These are phyloP conservation scores for Tetraselmis chui DNA, from an alignment of 139 green algal genomes.

Conservation along the genomic window DNA sequence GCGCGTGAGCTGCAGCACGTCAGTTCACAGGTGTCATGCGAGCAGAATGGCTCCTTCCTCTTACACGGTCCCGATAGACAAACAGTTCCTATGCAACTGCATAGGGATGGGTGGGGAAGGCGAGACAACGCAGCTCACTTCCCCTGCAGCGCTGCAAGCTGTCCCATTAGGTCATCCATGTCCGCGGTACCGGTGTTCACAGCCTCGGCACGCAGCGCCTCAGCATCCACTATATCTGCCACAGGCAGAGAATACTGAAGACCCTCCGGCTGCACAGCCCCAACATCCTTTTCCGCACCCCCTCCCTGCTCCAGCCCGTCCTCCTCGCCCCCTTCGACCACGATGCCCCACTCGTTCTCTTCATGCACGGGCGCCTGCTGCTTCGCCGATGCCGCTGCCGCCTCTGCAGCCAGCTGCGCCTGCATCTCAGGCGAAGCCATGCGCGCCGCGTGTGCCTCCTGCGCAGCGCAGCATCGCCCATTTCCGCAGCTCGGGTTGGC, in stretches of 20 bases:
- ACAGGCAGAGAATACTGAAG: conserved; percentile 49
- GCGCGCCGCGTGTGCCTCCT: conserved; percentile 25
- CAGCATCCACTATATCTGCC: conserved; percentile 28
- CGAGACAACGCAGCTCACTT: too few relatives aligned
- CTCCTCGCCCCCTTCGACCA: conserved; percentile 38
- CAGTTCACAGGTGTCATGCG: too few relatives aligned
- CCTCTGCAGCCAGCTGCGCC: conserved; percentile 12
- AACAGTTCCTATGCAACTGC: too few relatives aligned
- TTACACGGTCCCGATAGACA: too few relatives aligned
- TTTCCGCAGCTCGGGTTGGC: conserved; percentile 81
- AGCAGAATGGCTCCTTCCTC: too few relatives aligned
- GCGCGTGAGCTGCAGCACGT: too few relatives aligned
- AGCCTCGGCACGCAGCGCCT: conserved; percentile 33
- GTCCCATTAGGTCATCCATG: conserved; percentile 67
- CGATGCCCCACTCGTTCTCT: conserved; percentile 88
- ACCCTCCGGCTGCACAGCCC: conserved; percentile 28
- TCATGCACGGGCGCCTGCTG: conserved; percentile 59
- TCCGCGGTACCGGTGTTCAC: conserved; percentile 33
- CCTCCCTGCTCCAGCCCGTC: conserved; percentile 8
- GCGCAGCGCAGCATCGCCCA: conserved; percentile 49
- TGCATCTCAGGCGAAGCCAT: not conserved
- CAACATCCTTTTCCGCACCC: not conserved
- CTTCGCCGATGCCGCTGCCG: conserved; percentile 23
- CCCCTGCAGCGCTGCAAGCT: conserved; percentile 43
- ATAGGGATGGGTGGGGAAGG: too few relatives aligned